Evolutionary conservation across 345 rosid species (phyloP), one percentile per base, ranked within the genome.

Genomic region (Chamaenerion angustifolium): DNA sequence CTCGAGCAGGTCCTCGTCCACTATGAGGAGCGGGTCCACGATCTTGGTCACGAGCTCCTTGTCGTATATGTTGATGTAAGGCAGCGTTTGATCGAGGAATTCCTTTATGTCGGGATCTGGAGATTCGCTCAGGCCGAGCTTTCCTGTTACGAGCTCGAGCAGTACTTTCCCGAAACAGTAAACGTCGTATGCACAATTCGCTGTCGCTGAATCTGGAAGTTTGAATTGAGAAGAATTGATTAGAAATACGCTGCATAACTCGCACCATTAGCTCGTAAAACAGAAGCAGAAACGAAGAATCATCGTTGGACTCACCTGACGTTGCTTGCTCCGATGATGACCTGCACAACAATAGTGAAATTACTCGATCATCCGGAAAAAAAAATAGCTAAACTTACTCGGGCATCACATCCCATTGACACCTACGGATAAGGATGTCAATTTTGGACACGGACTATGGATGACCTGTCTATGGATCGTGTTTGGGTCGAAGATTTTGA

Each of bases 81-180:
- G 87, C 40, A 88, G 62, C 2, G 71, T 81, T 76, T 82, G 86
- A 16, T 88, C 97, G 55, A 83, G 61, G 71, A 72, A 77, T 44
- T 75, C 95, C 70, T 77, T 88, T 46, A 67, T 59, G 45, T 76
- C 69, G 31, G 76, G 60, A 14, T 88, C 88, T 44, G 64, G 74
- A 10, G 78, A 69, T 43, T 79, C 69, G 43, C 96, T 82, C 6
- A 82, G 78, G 35, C 95, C 97, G n/a, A 93, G 70, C 66, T 75
- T 93, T 13, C 99, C 99, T 0, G 99, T 93, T 40, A 93, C 97
- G 61, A 93, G 75, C 76, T 85, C 97, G 9, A 93, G 88, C 55
- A 93, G 67, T 43, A 93, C 97, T 72, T 85, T 88, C 54, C 99
- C 99, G 12, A 93, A 93, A 70, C 99, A 85, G 75, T 79, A 82